Evolutionary conservation across 176 grass and related monocot species (phyloP), one percentile per base, ranked within the genome.

Genomic region (Ananas comosus): DNA sequence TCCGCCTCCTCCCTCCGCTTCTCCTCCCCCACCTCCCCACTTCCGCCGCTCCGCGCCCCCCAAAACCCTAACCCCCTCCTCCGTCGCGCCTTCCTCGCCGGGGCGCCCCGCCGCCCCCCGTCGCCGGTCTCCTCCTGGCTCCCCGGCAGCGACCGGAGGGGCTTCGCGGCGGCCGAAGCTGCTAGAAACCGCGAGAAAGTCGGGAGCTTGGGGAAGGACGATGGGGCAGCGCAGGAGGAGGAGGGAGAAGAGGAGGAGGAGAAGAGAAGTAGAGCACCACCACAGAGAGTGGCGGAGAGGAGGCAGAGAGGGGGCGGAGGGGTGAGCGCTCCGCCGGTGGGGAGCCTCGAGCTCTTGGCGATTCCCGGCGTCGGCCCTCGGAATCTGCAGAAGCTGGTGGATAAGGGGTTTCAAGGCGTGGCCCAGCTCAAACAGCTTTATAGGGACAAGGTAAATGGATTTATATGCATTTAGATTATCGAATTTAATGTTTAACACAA

Each of bases 361-460:
- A 96, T 96, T 51, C 85, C 88, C 0, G 85, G 88, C 12, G 83
- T 96, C 53, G 91, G 91, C 24, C 91, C 78, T 24, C 83, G 88
- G 49, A 96, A 96, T 70, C 79, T 88, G 72, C 83, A 79, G 75
- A 96, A 96, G 76, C 81, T 91, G 69, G 88, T 86, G 50, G 88
- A 96, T 75, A 96, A 91, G 72, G 91, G 91, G 16, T 91, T 91
- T 70, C 80, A 91, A 28, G 85, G 75, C 50, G 80, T 96, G 0
- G 78, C 85, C 0, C 85, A 86, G 73, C 91, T 96, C 74, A 96
- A 96, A 82, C 82, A 96, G 67, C 85, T 91, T n/a, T 91, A 96
- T 24, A 83, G 71, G 63, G 85, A 96, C 73, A 88, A 96, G 91
- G 91, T 99, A 67, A 67, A 42, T 42, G 33, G 33, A 42, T 42